Conservation (phyloP, 805 yeast genomes). For the Kazachstania taianensis region DNA sequence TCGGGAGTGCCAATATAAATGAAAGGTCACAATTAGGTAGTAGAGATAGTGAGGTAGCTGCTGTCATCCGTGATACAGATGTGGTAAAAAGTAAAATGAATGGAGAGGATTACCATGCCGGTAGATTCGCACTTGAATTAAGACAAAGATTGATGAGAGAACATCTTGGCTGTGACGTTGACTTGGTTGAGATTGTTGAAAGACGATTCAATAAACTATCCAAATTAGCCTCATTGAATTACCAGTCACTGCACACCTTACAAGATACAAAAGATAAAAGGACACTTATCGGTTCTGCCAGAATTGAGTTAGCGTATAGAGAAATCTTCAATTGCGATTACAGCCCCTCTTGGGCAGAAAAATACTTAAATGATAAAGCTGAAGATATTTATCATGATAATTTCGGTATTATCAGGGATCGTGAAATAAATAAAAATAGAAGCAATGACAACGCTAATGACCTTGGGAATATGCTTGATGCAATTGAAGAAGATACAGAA, state of each 20-base stretch:
- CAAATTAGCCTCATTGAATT: constrained; percentile 26
- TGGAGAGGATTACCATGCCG: constrained; percentile 72
- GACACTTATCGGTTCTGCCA: constrained; percentile 41
- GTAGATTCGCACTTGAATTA: constrained; percentile 79
- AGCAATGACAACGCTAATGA: not conserved
- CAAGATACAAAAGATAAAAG: constrained; percentile 3
- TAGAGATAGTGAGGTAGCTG: constrained; percentile 92
- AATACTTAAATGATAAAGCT: constrained; percentile 32
- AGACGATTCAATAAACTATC: constrained; percentile 46
- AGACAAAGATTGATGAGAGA: constrained; percentile 92
- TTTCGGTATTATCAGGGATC: not conserved
- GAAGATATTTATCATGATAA: constrained; percentile 13
- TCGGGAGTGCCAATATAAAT: constrained; percentile 95
- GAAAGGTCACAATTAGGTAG: constrained; percentile 93
- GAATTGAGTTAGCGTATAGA: constrained; percentile 66
- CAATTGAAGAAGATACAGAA: constrained; percentile 8
- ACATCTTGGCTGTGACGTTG: constrained; percentile 90
- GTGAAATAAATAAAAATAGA: too few relatives aligned
- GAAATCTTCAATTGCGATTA: constrained; percentile 41
- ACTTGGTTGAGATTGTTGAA: constrained; percentile 71
- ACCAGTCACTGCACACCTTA: constrained; percentile 16
- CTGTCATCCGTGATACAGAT: constrained; percentile 74
- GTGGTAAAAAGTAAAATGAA: constrained; percentile 60
- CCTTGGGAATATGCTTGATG: not conserved
- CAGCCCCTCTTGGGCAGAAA: constrained; percentile 36